These are phyloP conservation scores for Pythium dissimile DNA, from an alignment of 352 stramenopile species.

Conservation along the genomic window DNA sequence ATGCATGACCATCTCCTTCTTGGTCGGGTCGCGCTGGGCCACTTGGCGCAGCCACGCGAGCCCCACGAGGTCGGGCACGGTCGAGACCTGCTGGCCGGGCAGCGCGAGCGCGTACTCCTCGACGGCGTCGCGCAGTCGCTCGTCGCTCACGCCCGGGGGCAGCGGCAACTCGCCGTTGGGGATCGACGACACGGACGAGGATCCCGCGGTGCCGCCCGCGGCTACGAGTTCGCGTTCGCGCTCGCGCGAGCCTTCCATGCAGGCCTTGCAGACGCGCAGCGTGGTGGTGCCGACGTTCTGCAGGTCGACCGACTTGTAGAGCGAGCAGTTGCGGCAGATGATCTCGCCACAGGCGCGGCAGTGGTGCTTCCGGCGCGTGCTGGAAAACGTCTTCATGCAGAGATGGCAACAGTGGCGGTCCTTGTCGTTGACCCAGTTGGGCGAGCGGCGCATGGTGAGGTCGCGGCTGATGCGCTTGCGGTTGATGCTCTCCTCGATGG, in stretches of 20 bases:
- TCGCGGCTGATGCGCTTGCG: slow-evolving; percentile 70
- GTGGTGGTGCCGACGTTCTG: slow-evolving; percentile 70
- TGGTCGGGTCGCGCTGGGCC: slow-evolving; percentile 59
- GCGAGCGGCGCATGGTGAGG: slow-evolving; percentile 61
- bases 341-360: slow-evolving; percentile 82
- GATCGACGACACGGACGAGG: slow-evolving; percentile 16
- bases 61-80: slow-evolving; percentile 70
- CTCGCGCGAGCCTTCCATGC: slow-evolving; percentile 49
- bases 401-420: slow-evolving; percentile 80
- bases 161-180: slow-evolving; percentile 15
- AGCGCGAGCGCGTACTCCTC: slow-evolving; percentile 75
- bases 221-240: slow-evolving; percentile 16
- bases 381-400: slow-evolving; percentile 81
- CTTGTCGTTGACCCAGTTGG: slow-evolving; percentile 80
- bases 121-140: slow-evolving; percentile 50
- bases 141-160: slow-evolving; percentile 39
- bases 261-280: slow-evolving; percentile 75
- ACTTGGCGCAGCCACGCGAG: slow-evolving; percentile 78
- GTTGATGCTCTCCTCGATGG: slow-evolving; percentile 67
- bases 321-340: slow-evolving; percentile 76
- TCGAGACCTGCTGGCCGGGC: slow-evolving; percentile 43
- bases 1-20: slow-evolving; percentile 61
- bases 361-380: slow-evolving; percentile 75
- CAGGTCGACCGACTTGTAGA: slow-evolving; percentile 77
- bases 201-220: slow-evolving; percentile 1